Conservation (phyloP, 1,284 basidiomycete genomes). For the Anthracocystis setariae region DNA sequence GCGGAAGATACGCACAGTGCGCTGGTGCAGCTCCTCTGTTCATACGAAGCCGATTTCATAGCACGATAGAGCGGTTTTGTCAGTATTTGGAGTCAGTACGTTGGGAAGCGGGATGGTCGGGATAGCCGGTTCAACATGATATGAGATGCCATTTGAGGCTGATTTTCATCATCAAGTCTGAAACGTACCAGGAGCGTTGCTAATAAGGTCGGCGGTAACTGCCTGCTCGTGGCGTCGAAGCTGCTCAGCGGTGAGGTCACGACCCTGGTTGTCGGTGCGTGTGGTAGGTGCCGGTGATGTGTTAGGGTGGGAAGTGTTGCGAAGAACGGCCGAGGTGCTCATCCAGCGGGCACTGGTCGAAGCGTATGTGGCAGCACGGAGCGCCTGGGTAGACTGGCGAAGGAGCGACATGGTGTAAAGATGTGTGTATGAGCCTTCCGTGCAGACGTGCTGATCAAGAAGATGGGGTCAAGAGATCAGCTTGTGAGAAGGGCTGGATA, state of each 20-base stretch:
- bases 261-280: slow-evolving; percentile 32
- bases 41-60: neutral
- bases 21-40: slow-evolving; percentile 82
- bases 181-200: slow-evolving; percentile 56
- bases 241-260: slow-evolving; percentile 57
- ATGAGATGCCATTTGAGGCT: neutral
- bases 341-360: slow-evolving; percentile 43
- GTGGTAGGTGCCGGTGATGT: slow-evolving; percentile 37
- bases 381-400: slow-evolving; percentile 41
- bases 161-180: too few species aligned
- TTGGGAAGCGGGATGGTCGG: too few species aligned
- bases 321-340: slow-evolving; percentile 32
- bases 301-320: slow-evolving; percentile 37
- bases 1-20: slow-evolving; percentile 90
- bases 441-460: slow-evolving; percentile 1
- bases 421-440: slow-evolving; percentile 10
- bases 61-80: neutral
- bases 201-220: slow-evolving; percentile 52
- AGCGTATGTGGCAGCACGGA: slow-evolving; percentile 31
- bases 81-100: neutral
- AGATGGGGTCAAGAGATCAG: neutral
- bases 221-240: slow-evolving; percentile 43
- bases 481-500: neutral
- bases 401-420: slow-evolving; percentile 30
- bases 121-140: too few species aligned